Percentiles rank a stretch among this genome's conserved stretches.
Evolutionary conservation across 2,329 filamentous ascomycete species (phyloP).

Genomic region (Incumbomyces delicatus): DNA sequence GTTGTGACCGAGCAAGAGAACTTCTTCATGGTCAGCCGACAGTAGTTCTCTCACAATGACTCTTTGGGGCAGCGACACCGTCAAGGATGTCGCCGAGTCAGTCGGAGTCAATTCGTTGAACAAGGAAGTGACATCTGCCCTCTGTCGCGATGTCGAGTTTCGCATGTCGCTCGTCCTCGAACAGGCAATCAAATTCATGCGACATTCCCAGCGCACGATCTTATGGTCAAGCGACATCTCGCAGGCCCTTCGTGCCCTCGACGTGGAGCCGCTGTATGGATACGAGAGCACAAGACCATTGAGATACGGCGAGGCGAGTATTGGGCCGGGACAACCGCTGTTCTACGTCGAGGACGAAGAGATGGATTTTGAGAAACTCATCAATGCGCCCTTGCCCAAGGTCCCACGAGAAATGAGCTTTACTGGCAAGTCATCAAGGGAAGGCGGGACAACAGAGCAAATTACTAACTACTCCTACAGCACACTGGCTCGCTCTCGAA

Average conservation of each 20-base stretch:
- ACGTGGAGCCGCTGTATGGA: constrained; percentile 70
- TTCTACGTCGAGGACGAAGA: constrained; percentile 99
- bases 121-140: constrained; percentile 76
- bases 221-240: constrained; percentile 83
- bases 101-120: constrained; percentile 73
- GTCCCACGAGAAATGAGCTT: constrained; percentile 88
- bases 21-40: too few relatives aligned
- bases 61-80: constrained; percentile 93
- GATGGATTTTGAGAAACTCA: constrained; percentile 96
- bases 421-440: constrained; percentile 52
- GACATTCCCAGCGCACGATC: constrained; percentile 73
- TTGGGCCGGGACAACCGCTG: constrained; percentile 85
- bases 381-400: constrained; percentile 90
- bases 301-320: constrained; percentile 83
- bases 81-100: constrained; percentile 91
- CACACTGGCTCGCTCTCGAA: constrained; percentile 95
- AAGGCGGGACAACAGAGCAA: neutral
- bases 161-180: constrained; percentile 87
- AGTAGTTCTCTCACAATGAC: constrained; percentile 22
- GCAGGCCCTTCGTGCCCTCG: constrained; percentile 72
- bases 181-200: constrained; percentile 94
- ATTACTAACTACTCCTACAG: constrained; percentile 34
- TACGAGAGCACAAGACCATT: constrained; percentile 88
- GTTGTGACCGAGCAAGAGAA: neutral
- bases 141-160: constrained; percentile 92